Conservation (phyloP, 768 basidiomycete species). For the Lyophyllum decastes region DNA sequence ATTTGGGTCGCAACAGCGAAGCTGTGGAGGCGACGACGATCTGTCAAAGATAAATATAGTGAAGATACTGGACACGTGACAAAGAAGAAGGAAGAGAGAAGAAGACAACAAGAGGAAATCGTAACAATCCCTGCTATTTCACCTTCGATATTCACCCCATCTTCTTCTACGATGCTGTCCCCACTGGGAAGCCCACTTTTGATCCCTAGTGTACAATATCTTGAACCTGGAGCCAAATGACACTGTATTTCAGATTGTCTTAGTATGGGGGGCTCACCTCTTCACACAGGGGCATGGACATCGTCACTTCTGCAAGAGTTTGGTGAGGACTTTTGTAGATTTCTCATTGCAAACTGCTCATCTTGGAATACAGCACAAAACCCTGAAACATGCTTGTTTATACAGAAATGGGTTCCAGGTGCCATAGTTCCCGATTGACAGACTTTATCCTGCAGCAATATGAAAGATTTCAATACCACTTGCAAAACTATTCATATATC, state of each 20-base stretch:
- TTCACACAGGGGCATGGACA: conserved; percentile 5
- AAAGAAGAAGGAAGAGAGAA: too few relatives aligned
- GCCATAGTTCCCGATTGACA: conserved; percentile 17
- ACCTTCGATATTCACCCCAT: not conserved
- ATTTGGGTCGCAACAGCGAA: too few relatives aligned
- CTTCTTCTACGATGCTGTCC: not conserved
- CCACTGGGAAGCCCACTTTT: not conserved
- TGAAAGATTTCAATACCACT: not conserved
- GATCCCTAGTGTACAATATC: not conserved
- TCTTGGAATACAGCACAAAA: conserved; percentile 26
- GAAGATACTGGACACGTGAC: too few relatives aligned
- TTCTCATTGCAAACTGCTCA: conserved; percentile 12
- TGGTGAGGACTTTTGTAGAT: conserved; percentile 17
- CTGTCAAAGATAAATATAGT: too few relatives aligned
- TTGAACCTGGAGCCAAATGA: not conserved
- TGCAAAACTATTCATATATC: not conserved
- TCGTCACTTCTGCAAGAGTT: conserved; percentile 14
- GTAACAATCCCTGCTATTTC: too few relatives aligned
- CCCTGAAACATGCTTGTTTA: conserved; percentile 9
- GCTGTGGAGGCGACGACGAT: too few relatives aligned
- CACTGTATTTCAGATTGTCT: not conserved
- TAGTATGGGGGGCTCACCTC: not conserved
- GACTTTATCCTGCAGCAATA: conserved; percentile 5
- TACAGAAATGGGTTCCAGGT: conserved; percentile 23
- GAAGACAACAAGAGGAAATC: too few relatives aligned